Conservation (phyloP, 768 basidiomycete species). For the Pisolithus albus region DNA sequence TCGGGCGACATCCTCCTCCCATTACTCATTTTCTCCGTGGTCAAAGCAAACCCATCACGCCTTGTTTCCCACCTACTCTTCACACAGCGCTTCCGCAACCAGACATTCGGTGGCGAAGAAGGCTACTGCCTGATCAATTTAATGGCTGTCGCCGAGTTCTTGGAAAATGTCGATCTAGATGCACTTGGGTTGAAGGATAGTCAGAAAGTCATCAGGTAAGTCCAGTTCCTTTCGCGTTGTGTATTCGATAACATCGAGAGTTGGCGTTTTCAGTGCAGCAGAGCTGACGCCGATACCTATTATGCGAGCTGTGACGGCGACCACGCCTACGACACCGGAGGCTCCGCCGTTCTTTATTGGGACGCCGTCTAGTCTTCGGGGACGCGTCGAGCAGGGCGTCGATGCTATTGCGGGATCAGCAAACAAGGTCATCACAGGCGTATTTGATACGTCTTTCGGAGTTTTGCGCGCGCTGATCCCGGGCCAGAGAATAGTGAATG, state of each 20-base stretch:
- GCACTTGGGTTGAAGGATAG: conserved; percentile 58
- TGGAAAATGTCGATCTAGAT: conserved; percentile 88
- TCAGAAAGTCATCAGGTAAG: conserved; percentile 50
- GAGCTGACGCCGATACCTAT: conserved; percentile 80
- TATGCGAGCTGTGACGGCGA: conserved; percentile 37
- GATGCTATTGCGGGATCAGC: conserved; percentile 79
- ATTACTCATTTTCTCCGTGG: conserved; percentile 88
- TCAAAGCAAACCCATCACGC: conserved; percentile 83
- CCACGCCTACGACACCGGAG: conserved; percentile 38
- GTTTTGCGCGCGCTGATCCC: conserved; percentile 77
- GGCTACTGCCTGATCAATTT: conserved; percentile 92
- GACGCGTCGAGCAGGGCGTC: conserved; percentile 73
- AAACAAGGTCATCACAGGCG: conserved; percentile 69
- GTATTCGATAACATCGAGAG: background rate
- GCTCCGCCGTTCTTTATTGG: conserved; percentile 38
- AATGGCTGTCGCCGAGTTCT: conserved; percentile 91
- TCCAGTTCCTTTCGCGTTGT: background rate
- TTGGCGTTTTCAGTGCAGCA: conserved; percentile 45
- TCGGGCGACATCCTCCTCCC: conserved; percentile 90
- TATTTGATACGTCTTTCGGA: conserved; percentile 87
- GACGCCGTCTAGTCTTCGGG: conserved; percentile 49
- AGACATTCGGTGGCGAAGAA: conserved; percentile 52
- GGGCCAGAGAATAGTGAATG: conserved; percentile 19
- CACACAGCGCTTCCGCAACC: conserved; percentile 28
- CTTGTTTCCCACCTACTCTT: conserved; percentile 51